A percentile compares a stretch with the other conserved stretches of the same genome.
These are phyloP conservation scores for Globisporangium splendens DNA, from an alignment of 352 stramenopile species.

Conservation along the genomic window DNA sequence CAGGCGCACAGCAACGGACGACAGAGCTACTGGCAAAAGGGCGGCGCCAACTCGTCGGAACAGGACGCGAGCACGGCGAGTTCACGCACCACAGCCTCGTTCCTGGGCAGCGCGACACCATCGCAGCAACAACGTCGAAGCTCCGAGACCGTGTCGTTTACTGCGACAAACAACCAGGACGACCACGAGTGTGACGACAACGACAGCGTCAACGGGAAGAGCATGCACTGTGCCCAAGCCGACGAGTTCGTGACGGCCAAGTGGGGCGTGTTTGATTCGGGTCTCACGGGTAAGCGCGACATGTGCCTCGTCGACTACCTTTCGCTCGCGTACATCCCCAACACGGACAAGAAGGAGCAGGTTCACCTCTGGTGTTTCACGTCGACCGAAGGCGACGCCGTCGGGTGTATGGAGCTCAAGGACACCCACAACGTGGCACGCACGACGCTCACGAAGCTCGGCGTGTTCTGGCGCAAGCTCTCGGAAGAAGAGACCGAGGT, in stretches of 20 bases:
- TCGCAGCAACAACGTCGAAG: constrained; percentile 11
- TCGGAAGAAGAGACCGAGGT: constrained; percentile 75
- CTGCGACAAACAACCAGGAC: constrained; percentile 17
- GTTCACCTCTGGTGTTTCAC: constrained; percentile 79
- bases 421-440: constrained; percentile 62
- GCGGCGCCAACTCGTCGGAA: constrained; percentile 12
- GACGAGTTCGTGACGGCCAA: constrained; percentile 72
- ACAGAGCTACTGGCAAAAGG: constrained; percentile 23
- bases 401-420: constrained; percentile 76
- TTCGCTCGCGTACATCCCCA: constrained; percentile 56
- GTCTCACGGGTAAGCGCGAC: constrained; percentile 51
- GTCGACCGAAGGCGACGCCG: constrained; percentile 61
- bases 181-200: constrained; percentile 1
- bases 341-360: constrained; percentile 47
- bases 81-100: not conserved
- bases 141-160: constrained; percentile 25
- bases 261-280: constrained; percentile 70
- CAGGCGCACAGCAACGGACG: constrained; percentile 9
- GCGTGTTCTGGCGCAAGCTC: constrained; percentile 67
- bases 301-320: constrained; percentile 75
- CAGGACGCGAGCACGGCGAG: not conserved
- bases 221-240: constrained; percentile 21
- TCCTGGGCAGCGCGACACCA: not conserved
- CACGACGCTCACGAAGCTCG: constrained; percentile 57
- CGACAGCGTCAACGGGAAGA: not conserved